Base-by-base conservation (phyloP, 1,139 yeast species). In the Saccharomycopsis hybrid region DNA sequence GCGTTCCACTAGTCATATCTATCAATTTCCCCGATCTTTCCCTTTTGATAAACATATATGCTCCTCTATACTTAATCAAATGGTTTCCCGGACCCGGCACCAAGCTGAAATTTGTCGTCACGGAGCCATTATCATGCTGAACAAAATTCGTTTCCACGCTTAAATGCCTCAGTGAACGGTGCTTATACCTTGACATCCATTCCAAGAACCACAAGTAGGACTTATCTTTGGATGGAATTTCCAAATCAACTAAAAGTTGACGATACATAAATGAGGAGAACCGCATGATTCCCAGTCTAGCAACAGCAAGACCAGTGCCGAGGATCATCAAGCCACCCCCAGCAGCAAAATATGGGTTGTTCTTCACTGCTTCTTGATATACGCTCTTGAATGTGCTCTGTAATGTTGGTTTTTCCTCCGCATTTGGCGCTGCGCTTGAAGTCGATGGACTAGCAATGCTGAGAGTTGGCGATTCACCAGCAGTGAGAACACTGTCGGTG, bases 41-140 rank as follows among this genome's bases (percentile, higher is more conserved):
- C 56, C 98, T 76, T 57, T 83, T 85, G 11, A 92, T 90, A 56
- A 85, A 72, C 80, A 92, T 86, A 66, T 80, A 89, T 0, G 97
- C 96, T 1, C 94, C 94, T 57, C 83, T 78, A 65, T 92, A 92
- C 55, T 78, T 73, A 54, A 92, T 79, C 67, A 92, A 73, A 65
- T 92, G 98, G 60, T 85, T 86, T 2, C 98, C 98, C 0, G 97
- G 97, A 11, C 98, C 98, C 0, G 98, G 98, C n/a, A 92, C 97
- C 51, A 92, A 76, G 43, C 89, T 80, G 64, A 92, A 90, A 53
- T 82, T 86, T 7, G 98, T 89, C 18, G 84, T 74, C 1, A 89
- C 88, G 2, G 95, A 78, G 0, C 98, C 98, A 63, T 90, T 90
- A 59, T 89, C 95, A 66, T 90, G 97, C 64, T 90, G 96, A 36